Base-by-base conservation (phyloP, 306 rosid species). In the Quillaja saponaria region DNA sequence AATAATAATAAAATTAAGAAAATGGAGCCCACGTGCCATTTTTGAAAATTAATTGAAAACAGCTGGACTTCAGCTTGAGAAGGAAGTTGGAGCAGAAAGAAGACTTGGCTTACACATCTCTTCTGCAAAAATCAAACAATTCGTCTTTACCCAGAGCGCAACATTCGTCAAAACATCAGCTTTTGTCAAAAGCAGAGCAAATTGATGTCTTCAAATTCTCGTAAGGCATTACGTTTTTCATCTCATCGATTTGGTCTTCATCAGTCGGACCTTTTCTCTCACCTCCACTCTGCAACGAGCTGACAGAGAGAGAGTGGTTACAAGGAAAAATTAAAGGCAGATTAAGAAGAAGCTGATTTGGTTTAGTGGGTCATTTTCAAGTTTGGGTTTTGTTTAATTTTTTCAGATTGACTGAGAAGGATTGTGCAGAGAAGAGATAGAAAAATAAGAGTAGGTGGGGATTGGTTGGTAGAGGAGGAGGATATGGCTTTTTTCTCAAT, bases 401-500 rank as follows among this genome's bases (percentile, higher is more conserved):
- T n/a, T 56, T 58, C 52, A 34, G 47, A 18, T 73, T 73, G 58
- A 51, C 52, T 66, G 20, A 48, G 42, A 65, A 61, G 59, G 3
- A 35, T 45, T 49, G 13, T 35, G 14, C 20, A 50, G 46, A 49
- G 44, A 55, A 60, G 51, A 38, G 13, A 63, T 13, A 48, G 42
- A 48, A 13, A 49, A 33, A 6, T 6, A 20, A 38, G 13, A 63
- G 28, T 38, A 6, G 51, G 58, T 66, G 61, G 59, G 71, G 47
- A 50, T 34, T 73, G 64, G 41, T 73, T 59, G 75, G 66, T 61
- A 41, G 57, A 69, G 44, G 12, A 39, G 13, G 65, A 34, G 79
- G 73, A 49, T 61, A 88, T 88, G 92, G 91, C 72, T 66, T 76
- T 82, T 58, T 55, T 67, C 71, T 58, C 68, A 31, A 68, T 90